A percentile compares a stretch with the other conserved stretches of the same genome.
Conservation (phyloP, 75 land plant genomes). For the Sequoiadendron giganteum region DNA sequence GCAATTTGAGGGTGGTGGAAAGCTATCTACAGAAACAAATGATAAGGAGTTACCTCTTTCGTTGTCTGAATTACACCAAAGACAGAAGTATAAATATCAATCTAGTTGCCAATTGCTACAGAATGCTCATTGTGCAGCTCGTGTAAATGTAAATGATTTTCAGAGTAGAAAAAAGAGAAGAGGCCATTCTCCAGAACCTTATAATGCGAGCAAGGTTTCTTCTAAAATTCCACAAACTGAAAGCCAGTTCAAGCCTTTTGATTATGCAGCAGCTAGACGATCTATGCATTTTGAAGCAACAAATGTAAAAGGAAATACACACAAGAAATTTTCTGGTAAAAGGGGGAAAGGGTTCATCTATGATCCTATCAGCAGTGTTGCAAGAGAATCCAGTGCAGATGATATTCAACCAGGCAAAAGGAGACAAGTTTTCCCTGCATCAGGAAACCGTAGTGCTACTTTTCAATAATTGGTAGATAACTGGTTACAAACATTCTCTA, state of each 20-base stretch:
- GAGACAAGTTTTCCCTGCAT: slow-evolving; percentile 60
- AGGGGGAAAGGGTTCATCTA: neutral
- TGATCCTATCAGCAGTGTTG: slow-evolving; percentile 1
- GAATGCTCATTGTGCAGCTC: neutral
- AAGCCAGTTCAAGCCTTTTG: slow-evolving; percentile 49
- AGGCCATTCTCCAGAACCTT: neutral
- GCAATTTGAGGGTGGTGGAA: neutral
- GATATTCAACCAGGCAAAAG: slow-evolving; percentile 33
- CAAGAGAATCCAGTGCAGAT: slow-evolving; percentile 10
- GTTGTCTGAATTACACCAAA: slow-evolving; percentile 4
- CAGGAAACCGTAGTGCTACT: slow-evolving; percentile 66
- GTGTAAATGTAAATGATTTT: neutral
- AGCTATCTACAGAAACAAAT: slow-evolving; percentile 4
- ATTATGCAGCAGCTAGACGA: slow-evolving; percentile 56
- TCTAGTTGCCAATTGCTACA: neutral
- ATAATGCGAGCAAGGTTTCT: neutral
- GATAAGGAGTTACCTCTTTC: neutral
- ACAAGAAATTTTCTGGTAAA: neutral
- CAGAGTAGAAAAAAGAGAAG: slow-evolving; percentile 3
- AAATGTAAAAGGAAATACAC: slow-evolving; percentile 1
- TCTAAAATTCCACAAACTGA: neutral
- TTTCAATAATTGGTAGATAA: slow-evolving; percentile 18
- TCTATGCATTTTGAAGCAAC: slow-evolving; percentile 20
- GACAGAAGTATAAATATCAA: neutral
- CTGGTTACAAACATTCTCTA: neutral